Base-by-base conservation (phyloP, 805 yeast genomes). In the Brettanomyces nanus region DNA sequence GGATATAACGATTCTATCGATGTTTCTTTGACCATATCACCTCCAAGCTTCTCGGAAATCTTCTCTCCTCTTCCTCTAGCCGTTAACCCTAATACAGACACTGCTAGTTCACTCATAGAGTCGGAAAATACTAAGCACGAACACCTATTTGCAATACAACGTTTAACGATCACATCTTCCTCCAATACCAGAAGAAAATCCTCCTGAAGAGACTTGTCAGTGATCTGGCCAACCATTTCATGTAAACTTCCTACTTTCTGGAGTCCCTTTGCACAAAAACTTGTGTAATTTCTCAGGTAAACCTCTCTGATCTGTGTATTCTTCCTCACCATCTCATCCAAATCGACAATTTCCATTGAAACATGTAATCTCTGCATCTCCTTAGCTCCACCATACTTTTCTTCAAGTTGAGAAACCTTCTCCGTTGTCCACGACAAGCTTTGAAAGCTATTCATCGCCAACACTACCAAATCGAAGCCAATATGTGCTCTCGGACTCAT, bases 1-100 rank as follows among this genome's bases (percentile, higher is more conserved):
- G 96, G 96, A 51, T 72, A 82, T 3, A 83, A 49, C 7, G 77
- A 63, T 27, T 70, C 68, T 15, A 77, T 48, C 4, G 52, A 53
- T 53, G 49, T 37, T 7, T 22, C 31, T 13, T 13, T 6, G 14
- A 28, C 33, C 11, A 3, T 19, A 4, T 62, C 70, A 45, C 74
- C 77, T 6, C 78, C 62, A 19, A 81, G 53, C 9, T 66, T 56
- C 4, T 61, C 53, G 19, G 84, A 71, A 5, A 89, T 70, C 25
- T 68, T 69, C 2, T 81, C 67, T 0, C 96, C 97, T 44, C 95
- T 70, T 10, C 97, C 97, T 49, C 80, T 84, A 4, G 86, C 87
- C 0, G 95, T 80, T 38, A 84, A 59, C 0, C 94, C 69, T 25
- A 90, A 65, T n/a, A 84, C 76, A 43, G 78, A 77, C 49, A 81